phyloP scores from a whole-genome alignment of 177 flowering plant genomes.

The Tripterygium wilfordii region DNA sequence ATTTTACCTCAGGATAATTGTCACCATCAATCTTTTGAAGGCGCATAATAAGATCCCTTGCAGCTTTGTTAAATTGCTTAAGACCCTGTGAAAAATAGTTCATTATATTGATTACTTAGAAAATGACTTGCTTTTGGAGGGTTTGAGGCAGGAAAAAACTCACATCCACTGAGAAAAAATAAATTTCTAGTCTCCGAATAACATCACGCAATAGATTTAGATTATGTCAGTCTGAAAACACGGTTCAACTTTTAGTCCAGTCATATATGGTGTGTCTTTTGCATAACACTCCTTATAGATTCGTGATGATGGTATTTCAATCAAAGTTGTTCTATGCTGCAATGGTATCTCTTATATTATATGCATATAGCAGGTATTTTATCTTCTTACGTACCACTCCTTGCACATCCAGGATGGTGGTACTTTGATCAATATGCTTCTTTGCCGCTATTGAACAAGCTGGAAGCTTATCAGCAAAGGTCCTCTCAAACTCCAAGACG shows the following conservation, averaged over 20 bases:
- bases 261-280: too few species aligned
- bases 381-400: conserved; percentile 75
- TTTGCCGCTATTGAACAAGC: conserved; percentile 89
- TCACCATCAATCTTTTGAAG: conserved; percentile 90
- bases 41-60: conserved; percentile 70
- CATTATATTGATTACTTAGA: too few species aligned
- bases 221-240: too few species aligned
- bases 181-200: too few species aligned
- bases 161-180: too few species aligned
- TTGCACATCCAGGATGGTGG: conserved; percentile 91
- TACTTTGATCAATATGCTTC: conserved; percentile 85
- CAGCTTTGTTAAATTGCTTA: conserved; percentile 70
- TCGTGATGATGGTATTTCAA: too few species aligned
- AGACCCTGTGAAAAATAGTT: conserved; percentile 52
- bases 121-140: too few species aligned
- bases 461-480: conserved; percentile 68
- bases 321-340: too few species aligned
- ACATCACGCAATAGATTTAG: too few species aligned
- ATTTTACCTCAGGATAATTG: conserved; percentile 84
- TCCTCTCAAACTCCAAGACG: conserved; percentile 87
- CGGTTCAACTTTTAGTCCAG: too few species aligned
- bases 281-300: too few species aligned
- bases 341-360: background rate
- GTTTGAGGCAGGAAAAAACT: too few species aligned
- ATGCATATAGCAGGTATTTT: background rate